phyloP scores from a whole-genome alignment of 306 rosid species.

The Spatholobus suberectus region DNA sequence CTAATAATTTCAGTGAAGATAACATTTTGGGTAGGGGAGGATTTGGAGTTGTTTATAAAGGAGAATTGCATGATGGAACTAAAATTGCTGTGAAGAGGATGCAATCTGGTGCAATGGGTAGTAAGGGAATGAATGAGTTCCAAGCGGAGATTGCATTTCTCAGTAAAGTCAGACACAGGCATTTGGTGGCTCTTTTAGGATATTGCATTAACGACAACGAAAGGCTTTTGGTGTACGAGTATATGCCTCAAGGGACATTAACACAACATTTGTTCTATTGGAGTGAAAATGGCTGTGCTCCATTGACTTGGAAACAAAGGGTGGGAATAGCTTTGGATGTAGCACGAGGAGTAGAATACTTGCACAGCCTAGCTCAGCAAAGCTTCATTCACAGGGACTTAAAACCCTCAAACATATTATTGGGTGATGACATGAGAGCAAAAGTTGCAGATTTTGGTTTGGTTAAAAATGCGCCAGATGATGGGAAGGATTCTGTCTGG shows the following conservation, averaged over 20 bases:
- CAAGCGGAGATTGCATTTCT: neutral
- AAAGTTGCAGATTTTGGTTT: constrained; percentile 92
- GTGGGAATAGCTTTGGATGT: neutral
- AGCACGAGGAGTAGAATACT: constrained; percentile 71
- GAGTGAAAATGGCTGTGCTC: neutral
- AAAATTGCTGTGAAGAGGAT: constrained; percentile 86
- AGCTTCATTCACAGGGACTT: constrained; percentile 88
- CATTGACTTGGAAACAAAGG: neutral
- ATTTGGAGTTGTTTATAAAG: constrained; percentile 86
- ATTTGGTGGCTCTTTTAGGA: constrained; percentile 1
- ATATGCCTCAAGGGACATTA: constrained; percentile 27
- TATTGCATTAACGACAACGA: neutral
- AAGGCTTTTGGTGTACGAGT: neutral
- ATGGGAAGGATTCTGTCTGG: constrained; percentile 71
- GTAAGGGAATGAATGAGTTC: constrained; percentile 70
- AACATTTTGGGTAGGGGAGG: constrained; percentile 75
- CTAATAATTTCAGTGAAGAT: constrained; percentile 58
- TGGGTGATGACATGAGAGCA: constrained; percentile 85
- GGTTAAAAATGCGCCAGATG: constrained; percentile 83
- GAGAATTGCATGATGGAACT: constrained; percentile 83
- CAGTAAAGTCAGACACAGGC: neutral
- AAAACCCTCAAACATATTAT: constrained; percentile 84
- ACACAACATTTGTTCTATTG: neutral
- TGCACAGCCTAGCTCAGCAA: constrained; percentile 87
- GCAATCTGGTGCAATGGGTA: constrained; percentile 71